Base-by-base conservation (phyloP, 139 green algal species). In the Asterochloris erici region DNA sequence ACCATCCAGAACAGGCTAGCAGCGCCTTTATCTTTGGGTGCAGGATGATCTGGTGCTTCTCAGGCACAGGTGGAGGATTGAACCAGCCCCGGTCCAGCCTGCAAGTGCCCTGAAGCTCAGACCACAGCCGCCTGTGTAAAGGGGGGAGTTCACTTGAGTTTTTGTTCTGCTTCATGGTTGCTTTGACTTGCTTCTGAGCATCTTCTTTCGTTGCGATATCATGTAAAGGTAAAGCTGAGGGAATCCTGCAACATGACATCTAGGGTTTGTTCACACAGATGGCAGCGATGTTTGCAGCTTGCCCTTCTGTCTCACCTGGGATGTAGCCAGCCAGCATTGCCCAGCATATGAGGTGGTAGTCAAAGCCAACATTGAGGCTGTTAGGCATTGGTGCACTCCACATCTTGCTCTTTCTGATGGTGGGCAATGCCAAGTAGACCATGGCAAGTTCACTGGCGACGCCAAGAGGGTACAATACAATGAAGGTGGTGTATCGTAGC, bases 401-500 rank as follows among this genome's bases (percentile, higher is more conserved):
- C 81, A 89, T 75, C 10, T 60, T 69, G 9, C 26, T 63, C 21
- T 63, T 38, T 12, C 26, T 77, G 64, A 84, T 79, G 84, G 38
- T n/a, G 62, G 84, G 84, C 29, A 82, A 61, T 12, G 94, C 95
- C 27, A 96, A 88, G 63, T 74, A 90, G 14, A 92, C 93, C 90
- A 97, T 95, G 14, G 90, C 89, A 73, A 98, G 86, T 89, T 99
- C 96, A 27, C 80, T 92, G 47, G 85, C 85, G 26, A 98, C 95
- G 0, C 94, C 96, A 66, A 99, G 74, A 0, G 96, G 96, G 85
- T 99, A 99, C 66, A 99, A 89, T 28, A 94, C 79, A 21, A 99
- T 91, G 89, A 99, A 99, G 14, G 84, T 88, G 28, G 90, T 94
- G 87, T 98, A 99, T 26, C 96, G 89, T 77, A 98, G 89, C 95